Conservation (phyloP, 164 flowering plant genomes). For the Chloranthus sessilifolius region DNA sequence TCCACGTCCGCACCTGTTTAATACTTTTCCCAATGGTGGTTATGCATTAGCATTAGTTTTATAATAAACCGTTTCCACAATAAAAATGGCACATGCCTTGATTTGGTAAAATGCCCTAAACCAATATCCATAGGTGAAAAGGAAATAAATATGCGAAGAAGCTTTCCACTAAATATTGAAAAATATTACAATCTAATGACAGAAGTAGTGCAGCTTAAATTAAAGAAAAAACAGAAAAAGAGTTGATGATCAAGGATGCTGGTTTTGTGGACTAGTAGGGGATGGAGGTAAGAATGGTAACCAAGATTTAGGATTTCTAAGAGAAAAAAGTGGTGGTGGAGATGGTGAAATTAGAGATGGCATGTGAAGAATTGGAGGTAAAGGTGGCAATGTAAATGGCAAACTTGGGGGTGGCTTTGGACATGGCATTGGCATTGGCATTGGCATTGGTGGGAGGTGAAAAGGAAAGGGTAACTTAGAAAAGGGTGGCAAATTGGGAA, state of each 20-base stretch:
- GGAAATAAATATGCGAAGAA: too few species aligned
- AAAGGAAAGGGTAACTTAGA: constrained; percentile 15
- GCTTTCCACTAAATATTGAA: too few species aligned
- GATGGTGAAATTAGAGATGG: constrained; percentile 4
- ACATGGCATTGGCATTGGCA: neutral
- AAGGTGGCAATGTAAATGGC: constrained; percentile 6
- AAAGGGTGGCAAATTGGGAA: constrained; percentile 19
- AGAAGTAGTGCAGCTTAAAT: neutral
- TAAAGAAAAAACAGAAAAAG: neutral
- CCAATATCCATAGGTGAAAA: too few species aligned
- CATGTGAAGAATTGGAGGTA: neutral
- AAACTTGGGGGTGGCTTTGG: too few species aligned
- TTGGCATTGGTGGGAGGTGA: neutral
- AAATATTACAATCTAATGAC: too few species aligned
- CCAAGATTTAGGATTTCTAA: constrained; percentile 9
- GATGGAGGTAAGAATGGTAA: constrained; percentile 13
- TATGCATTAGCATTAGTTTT: too few species aligned
- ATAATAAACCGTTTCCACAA: too few species aligned
- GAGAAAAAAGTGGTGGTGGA: constrained; percentile 8
- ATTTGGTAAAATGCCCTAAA: too few species aligned
- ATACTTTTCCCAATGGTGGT: too few species aligned
- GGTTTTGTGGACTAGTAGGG: constrained; percentile 9
- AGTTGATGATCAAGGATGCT: constrained; percentile 1
- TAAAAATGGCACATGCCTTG: too few species aligned
- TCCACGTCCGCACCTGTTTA: too few species aligned